Evolutionary conservation across 176 grass and related monocot genomes (phyloP).

Genomic region (Musa acuminata): DNA sequence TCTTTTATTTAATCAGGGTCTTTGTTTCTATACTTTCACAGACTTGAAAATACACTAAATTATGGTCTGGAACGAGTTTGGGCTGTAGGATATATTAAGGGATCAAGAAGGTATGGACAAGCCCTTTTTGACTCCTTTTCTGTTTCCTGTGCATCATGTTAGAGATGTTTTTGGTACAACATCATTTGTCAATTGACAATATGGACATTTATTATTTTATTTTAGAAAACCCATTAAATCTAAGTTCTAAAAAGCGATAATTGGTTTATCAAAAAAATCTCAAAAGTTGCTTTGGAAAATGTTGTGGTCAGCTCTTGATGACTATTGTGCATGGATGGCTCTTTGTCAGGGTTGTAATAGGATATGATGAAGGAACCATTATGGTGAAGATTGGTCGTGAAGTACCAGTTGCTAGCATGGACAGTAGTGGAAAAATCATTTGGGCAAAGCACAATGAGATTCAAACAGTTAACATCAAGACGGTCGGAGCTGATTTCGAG

Average conservation of each 20-base stretch:
- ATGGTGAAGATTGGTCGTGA: conserved; percentile 65
- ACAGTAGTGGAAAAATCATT: conserved; percentile 53
- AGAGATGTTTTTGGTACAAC: background rate
- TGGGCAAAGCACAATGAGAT: conserved; percentile 48
- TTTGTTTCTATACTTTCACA: conserved; percentile 11
- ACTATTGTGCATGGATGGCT: background rate
- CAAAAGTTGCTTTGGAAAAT: background rate
- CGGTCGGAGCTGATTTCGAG: conserved; percentile 24
- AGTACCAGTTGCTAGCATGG: conserved; percentile 50
- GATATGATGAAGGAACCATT: conserved; percentile 62
- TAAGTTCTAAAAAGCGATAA: background rate
- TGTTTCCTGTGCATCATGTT: background rate
- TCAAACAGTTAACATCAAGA: conserved; percentile 29
- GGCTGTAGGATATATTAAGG: conserved; percentile 70
- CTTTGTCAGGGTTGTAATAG: conserved; percentile 30
- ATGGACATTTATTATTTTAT: background rate
- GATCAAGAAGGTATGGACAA: conserved; percentile 44
- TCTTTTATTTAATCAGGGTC: background rate
- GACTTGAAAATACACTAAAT: conserved; percentile 65
- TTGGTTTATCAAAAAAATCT: background rate
- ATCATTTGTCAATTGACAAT: background rate
- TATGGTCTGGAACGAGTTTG: conserved; percentile 79
- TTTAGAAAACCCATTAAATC: background rate
- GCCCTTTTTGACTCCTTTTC: background rate
- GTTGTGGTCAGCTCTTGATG: background rate